These are phyloP conservation scores for Flagelloscypha sp. DNA, from an alignment of 768 basidiomycete species.

Conservation along the genomic window DNA sequence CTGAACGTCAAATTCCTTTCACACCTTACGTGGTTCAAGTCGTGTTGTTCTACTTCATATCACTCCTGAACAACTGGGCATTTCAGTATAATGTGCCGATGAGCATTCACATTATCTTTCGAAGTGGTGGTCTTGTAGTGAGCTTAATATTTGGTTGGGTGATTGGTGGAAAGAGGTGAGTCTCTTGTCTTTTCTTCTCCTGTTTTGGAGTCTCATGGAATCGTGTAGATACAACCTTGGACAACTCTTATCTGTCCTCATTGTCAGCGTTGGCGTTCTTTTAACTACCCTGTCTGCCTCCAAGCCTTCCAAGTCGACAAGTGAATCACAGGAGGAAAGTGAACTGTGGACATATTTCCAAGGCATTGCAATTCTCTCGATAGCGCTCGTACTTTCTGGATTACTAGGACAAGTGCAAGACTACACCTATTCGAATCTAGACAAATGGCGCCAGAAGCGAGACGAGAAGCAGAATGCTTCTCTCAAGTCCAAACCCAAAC, in stretches of 20 bases:
- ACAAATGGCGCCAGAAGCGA: too few relatives aligned
- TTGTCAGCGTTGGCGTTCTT: conserved; percentile 74
- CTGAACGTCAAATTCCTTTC: conserved; percentile 61
- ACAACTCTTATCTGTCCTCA: conserved; percentile 69
- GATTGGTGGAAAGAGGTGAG: conserved; percentile 54
- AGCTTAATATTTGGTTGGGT: conserved; percentile 77
- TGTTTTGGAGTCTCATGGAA: neutral
- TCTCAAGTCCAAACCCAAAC: neutral
- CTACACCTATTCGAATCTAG: conserved; percentile 53
- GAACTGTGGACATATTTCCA: conserved; percentile 43
- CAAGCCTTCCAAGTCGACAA: conserved; percentile 18
- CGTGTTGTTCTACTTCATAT: conserved; percentile 68
- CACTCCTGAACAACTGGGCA: conserved; percentile 83
- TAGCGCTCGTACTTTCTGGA: conserved; percentile 75
- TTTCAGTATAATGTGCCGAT: conserved; percentile 85
- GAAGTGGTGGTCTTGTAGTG: conserved; percentile 79
- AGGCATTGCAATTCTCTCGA: conserved; percentile 65
- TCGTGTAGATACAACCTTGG: conserved; percentile 45
- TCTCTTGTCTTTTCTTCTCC: conserved; percentile 5
- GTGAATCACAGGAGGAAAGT: conserved; percentile 3
- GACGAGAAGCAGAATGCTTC: conserved; percentile 3
- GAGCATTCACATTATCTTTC: conserved; percentile 89
- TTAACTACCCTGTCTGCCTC: conserved; percentile 77
- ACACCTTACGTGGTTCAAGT: conserved; percentile 73
- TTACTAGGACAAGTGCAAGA: conserved; percentile 83